A percentile compares a stretch with the other conserved stretches of the same genome.
phyloP scores from a whole-genome alignment of 345 rosid species.

The Gossypium turneri region DNA sequence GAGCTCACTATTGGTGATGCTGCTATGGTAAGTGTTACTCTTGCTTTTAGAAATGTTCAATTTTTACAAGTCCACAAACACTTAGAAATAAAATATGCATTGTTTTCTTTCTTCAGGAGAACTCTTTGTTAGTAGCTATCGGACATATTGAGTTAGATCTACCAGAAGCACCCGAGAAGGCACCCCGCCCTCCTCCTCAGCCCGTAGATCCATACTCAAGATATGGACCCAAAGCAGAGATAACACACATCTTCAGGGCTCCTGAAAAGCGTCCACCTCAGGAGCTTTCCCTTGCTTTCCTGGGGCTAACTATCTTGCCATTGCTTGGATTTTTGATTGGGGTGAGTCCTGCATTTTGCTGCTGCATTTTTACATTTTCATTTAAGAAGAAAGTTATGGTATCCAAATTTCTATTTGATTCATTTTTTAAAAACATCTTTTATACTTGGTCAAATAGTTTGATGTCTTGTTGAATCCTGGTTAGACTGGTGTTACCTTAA shows the following conservation, averaged over 20 bases:
- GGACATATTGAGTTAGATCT: slow-evolving; percentile 80
- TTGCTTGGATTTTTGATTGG: slow-evolving; percentile 74
- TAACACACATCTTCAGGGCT: slow-evolving; percentile 71
- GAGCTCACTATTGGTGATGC: slow-evolving; percentile 87
- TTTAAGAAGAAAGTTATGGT: background rate
- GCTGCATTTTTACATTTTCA: background rate
- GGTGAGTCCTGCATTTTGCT: slow-evolving; percentile 48
- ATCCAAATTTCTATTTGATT: background rate
- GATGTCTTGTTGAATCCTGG: background rate
- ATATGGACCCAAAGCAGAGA: slow-evolving; percentile 89
- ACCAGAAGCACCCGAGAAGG: slow-evolving; percentile 93
- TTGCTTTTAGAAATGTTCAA: background rate
- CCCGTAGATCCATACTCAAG: slow-evolving; percentile 58
- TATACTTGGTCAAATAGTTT: background rate
- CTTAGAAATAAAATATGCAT: slow-evolving; percentile 8
- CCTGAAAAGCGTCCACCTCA: slow-evolving; percentile 89
- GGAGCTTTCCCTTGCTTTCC: slow-evolving; percentile 75
- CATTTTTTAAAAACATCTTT: background rate
- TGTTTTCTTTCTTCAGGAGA: slow-evolving; percentile 52
- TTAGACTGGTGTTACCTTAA: background rate
- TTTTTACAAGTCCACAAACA: background rate
- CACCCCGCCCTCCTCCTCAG: slow-evolving; percentile 58
- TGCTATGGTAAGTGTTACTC: slow-evolving; percentile 64
- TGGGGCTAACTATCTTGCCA: slow-evolving; percentile 74
- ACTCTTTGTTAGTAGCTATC: slow-evolving; percentile 62